phyloP scores from a whole-genome alignment of 306 rosid species.

The Fagus crenata region DNA sequence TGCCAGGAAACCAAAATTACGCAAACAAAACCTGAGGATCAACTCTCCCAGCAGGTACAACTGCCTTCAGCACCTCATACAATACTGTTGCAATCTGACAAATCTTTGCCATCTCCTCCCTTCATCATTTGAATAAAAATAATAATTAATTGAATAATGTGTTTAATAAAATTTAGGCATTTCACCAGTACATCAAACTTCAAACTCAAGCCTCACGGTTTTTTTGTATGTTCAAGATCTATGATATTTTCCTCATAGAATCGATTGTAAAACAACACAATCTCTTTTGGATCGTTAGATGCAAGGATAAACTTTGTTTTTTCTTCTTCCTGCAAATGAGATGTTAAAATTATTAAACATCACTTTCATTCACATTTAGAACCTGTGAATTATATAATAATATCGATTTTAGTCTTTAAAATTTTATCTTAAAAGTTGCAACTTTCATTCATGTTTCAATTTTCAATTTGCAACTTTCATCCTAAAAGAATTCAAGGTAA shows the following conservation, averaged over 20 bases:
- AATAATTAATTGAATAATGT: slow-evolving; percentile 21
- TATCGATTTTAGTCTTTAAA: neutral
- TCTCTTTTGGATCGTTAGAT: slow-evolving; percentile 54
- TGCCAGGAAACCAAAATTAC: slow-evolving; percentile 23
- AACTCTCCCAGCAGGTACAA: slow-evolving; percentile 38
- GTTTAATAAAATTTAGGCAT: slow-evolving; percentile 23
- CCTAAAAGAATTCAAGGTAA: neutral
- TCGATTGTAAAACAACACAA: slow-evolving; percentile 52
- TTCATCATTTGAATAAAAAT: slow-evolving; percentile 39
- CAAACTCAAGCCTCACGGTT: slow-evolving; percentile 70
- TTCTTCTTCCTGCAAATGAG: slow-evolving; percentile 62
- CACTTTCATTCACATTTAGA: slow-evolving; percentile 9
- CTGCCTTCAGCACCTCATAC: slow-evolving; percentile 70
- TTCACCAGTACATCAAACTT: slow-evolving; percentile 33
- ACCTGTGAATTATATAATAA: neutral
- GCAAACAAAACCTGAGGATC: slow-evolving; percentile 56
- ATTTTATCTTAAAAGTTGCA: neutral
- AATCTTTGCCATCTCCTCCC: slow-evolving; percentile 90
- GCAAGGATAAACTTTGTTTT: slow-evolving; percentile 25
- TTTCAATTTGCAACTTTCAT: neutral
- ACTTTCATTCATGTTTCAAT: neutral
- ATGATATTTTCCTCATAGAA: slow-evolving; percentile 60
- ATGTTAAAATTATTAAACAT: slow-evolving; percentile 2
- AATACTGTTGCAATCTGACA: slow-evolving; percentile 77
- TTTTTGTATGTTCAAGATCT: slow-evolving; percentile 62